Conservation (phyloP, 2,329 filamentous ascomycete species). For the Mariannaea sp. region DNA sequence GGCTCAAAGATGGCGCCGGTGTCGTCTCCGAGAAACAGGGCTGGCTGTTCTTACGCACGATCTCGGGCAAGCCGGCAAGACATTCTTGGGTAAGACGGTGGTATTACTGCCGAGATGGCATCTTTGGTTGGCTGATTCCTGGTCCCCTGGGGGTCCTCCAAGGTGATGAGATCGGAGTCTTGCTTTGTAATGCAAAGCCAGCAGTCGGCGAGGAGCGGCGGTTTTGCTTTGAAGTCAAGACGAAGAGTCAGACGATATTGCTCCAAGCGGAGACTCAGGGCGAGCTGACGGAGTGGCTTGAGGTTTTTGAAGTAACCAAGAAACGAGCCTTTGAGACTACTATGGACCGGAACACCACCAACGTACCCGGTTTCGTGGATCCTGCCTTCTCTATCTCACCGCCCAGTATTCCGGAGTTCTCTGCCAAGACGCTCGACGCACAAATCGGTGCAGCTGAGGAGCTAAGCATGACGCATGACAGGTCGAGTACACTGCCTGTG, state of each 20-base stretch:
- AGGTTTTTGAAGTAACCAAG: constrained; percentile 92
- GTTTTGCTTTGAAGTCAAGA: constrained; percentile 99
- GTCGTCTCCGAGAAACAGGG: constrained; percentile 81
- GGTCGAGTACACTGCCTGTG: constrained; percentile 66
- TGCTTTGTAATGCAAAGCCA: constrained; percentile 90
- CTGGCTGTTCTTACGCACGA: constrained; percentile 84
- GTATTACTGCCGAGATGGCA: constrained; percentile 95
- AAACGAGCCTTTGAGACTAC: constrained; percentile 84
- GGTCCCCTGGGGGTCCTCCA: constrained; percentile 87
- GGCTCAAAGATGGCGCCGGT: constrained; percentile 56
- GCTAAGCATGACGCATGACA: constrained; percentile 52
- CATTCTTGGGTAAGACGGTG: constrained; percentile 90
- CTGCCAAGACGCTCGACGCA: constrained; percentile 75
- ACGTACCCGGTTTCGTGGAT: constrained; percentile 58
- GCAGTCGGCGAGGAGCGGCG: constrained; percentile 90
- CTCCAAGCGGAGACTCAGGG: constrained; percentile 91
- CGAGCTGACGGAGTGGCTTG: constrained; percentile 93
- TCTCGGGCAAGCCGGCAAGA: constrained; percentile 85
- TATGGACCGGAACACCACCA: constrained; percentile 55
- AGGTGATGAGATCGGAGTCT: constrained; percentile 92
- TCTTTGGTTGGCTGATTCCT: constrained; percentile 93
- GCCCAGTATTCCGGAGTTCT: constrained; percentile 87
- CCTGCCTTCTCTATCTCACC: constrained; percentile 92
- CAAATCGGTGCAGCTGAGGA: constrained; percentile 63
- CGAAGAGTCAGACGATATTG: constrained; percentile 87